These are phyloP conservation scores for Plasmodium adleri DNA, from an alignment of 169 alveolate species.

Conservation along the genomic window DNA sequence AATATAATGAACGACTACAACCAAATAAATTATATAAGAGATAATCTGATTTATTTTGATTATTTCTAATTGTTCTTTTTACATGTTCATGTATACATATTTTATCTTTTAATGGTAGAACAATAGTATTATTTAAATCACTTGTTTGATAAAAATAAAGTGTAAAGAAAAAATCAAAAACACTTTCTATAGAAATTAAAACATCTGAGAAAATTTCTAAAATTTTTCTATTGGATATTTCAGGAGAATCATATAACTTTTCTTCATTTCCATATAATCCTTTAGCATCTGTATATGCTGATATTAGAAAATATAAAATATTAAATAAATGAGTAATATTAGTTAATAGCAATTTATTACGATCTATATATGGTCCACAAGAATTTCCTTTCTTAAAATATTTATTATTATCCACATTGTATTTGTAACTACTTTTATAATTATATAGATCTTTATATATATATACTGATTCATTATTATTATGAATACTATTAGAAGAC, in stretches of 20 bases:
- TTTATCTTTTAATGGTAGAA: slow-evolving; percentile 54
- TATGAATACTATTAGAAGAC: not conserved
- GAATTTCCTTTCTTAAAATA: slow-evolving; percentile 11
- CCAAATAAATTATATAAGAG: slow-evolving; percentile 55
- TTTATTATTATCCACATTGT: not conserved
- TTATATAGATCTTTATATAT: not conserved
- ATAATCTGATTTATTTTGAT: slow-evolving; percentile 67
- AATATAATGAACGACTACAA: slow-evolving; percentile 51
- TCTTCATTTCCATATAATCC: slow-evolving; percentile 69
- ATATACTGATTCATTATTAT: too few relatives aligned
- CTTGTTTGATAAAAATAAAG: slow-evolving; percentile 69
- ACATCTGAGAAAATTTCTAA: slow-evolving; percentile 68
- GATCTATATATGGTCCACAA: slow-evolving; percentile 49
- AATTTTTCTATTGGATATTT: slow-evolving; percentile 53
- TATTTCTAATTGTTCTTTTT: slow-evolving; percentile 50
- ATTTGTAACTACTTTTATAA: not conserved
- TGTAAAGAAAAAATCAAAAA: slow-evolving; percentile 57
- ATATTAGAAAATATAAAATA: slow-evolving; percentile 47
- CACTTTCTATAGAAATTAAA: slow-evolving; percentile 46
- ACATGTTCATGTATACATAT: slow-evolving; percentile 67
- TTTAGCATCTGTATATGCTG: slow-evolving; percentile 47
- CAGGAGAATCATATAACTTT: slow-evolving; percentile 50
- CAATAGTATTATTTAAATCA: slow-evolving; percentile 22
- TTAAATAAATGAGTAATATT: slow-evolving; percentile 59
- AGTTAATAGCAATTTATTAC: slow-evolving; percentile 33